Percentiles rank a stretch among this genome's conserved stretches.
Conservation (phyloP, 2,329 filamentous ascomycete genomes). For the Biscogniauxia mediterranea region DNA sequence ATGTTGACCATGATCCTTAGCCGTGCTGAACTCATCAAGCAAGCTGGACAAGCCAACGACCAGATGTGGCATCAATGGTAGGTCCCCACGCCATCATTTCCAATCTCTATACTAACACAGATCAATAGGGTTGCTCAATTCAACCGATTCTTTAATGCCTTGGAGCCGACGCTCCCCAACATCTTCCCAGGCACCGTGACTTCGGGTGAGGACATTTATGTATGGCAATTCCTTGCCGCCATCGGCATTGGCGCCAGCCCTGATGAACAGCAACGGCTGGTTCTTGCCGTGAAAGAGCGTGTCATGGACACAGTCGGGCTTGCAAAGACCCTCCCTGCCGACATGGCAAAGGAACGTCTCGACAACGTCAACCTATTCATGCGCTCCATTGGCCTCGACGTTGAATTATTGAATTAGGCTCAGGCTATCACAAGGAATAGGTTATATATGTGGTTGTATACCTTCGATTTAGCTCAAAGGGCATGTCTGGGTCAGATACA, state of each 20-base stretch:
- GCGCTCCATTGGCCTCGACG: constrained; percentile 97
- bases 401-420: constrained; percentile 61
- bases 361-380: constrained; percentile 97
- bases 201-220: constrained; percentile 88
- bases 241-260: constrained; percentile 91
- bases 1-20: constrained; percentile 93
- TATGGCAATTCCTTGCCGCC: constrained; percentile 96
- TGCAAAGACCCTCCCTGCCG: constrained; percentile 82
- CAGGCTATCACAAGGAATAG: neutral
- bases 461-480: neutral
- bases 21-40: constrained; percentile 89
- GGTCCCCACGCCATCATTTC: constrained; percentile 25
- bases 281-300: constrained; percentile 94
- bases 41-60: constrained; percentile 67
- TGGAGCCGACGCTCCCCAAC: constrained; percentile 79
- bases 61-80: constrained; percentile 80
- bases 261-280: constrained; percentile 91
- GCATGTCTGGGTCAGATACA: neutral
- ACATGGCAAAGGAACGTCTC: constrained; percentile 79
- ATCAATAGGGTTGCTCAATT: constrained; percentile 67
- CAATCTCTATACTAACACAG: constrained; percentile 33
- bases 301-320: constrained; percentile 93
- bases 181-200: constrained; percentile 93
- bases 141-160: constrained; percentile 79
- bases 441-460: neutral